A percentile compares a stretch with the other conserved stretches of the same genome.
These are phyloP conservation scores for Trichoderma harzianum DNA, from an alignment of 2,329 filamentous ascomycete species.

Conservation along the genomic window DNA sequence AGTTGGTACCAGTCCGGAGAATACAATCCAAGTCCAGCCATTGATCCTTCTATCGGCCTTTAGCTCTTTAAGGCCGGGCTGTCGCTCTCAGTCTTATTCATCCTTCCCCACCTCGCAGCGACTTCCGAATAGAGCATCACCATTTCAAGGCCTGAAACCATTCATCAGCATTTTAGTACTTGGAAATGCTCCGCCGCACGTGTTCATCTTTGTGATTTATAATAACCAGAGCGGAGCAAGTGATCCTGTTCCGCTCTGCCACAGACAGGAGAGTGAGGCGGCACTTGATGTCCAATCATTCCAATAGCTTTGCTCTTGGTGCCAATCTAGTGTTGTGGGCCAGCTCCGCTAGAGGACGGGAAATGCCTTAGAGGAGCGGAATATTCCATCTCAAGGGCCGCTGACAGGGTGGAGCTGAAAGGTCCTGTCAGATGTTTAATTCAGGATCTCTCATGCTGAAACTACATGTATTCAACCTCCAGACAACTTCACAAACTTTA, in stretches of 20 bases:
- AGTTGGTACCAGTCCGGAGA: background rate
- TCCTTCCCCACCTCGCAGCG: background rate
- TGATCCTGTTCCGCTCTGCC: background rate
- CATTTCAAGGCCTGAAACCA: background rate
- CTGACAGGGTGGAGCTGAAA: background rate
- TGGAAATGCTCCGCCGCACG: background rate
- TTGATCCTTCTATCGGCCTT: background rate
- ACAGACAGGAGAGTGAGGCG: background rate
- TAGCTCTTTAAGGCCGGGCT: constrained; percentile 6
- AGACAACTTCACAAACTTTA: background rate
- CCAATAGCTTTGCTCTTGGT: background rate
- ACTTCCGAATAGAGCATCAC: background rate
- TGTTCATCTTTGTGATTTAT: background rate
- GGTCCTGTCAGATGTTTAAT: background rate
- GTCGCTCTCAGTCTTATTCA: background rate
- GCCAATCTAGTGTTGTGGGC: background rate
- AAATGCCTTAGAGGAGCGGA: background rate
- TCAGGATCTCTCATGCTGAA: too few relatives aligned
- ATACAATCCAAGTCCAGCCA: background rate
- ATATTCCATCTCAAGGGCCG: background rate
- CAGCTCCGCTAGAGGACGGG: background rate
- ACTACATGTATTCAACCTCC: background rate
- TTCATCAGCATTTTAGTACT: background rate
- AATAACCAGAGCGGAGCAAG: background rate
- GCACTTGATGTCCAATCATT: background rate